Evolutionary conservation across 495 filamentous ascomycete species (phyloP), one percentile per base, ranked within the genome.

Genomic region (Penicillium odoratum): DNA sequence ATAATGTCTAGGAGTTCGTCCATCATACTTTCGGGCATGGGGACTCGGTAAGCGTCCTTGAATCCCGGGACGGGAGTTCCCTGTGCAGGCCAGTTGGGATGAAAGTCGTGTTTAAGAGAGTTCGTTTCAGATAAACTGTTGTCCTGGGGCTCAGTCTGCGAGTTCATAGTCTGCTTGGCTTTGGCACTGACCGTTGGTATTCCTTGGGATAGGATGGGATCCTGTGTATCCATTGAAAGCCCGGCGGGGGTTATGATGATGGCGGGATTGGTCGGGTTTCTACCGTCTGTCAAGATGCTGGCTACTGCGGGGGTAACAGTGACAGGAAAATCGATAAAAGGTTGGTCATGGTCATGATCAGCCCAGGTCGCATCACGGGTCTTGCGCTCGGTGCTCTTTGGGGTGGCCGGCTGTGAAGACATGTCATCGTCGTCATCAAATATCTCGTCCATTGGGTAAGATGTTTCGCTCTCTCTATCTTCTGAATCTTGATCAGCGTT

Each of bases 171-270:
- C 10, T 33, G 46, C 15, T 51, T 40, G 44, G 44, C 38, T 30
- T 49, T 34, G 16, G 26, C 15, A 64, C 61, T 57, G 51, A 64
- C 61, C 45, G 61, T 64, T 45, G 57, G 38, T 48, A 57, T 50
- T 51, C 38, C 53, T 47, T 45, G 61, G 49, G 53, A 34, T 11
- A 55, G 44, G 38, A 64, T 53, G 30, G 56, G 44, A 31, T 63
- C 60, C 21, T 46, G 16, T 30, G 51, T 47, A 2, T 56, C 53
- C 7, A 53, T 47, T 5, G 40, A 10, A 31, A 55, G 43, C 8
- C 15, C 31, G 8, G 42, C n/a, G 21, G 59, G 30, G 18, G 49
- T 16, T 46, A 38, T 28, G 31, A 51, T 53, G 10, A 29, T 44
- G 2, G 38, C 3, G 38, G 49, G 31, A 36, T 11, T 49, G 7